A percentile compares a stretch with the other conserved stretches of the same genome.
Evolutionary conservation across 352 stramenopile genomes (phyloP).

Genomic region (Phytophthora pseudosyringae): DNA sequence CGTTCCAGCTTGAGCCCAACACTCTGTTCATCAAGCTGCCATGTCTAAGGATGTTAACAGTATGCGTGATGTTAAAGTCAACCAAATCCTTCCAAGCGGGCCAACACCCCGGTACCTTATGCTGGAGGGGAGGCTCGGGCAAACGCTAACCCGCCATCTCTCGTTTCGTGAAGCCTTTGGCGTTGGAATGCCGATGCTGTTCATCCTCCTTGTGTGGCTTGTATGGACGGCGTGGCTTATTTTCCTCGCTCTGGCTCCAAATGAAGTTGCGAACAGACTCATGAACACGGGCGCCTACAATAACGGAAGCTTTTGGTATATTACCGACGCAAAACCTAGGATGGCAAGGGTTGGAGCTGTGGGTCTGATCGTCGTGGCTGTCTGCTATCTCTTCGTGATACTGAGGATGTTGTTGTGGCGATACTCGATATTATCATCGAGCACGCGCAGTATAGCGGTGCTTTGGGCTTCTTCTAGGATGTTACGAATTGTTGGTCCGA

Average conservation of each 20-base stretch:
- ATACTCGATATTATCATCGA: not conserved
- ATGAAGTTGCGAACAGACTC: conserved; percentile 3
- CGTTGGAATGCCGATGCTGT: conserved; percentile 23
- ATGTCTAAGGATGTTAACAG: too few species aligned
- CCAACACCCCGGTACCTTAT: conserved; percentile 5
- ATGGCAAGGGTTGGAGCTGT: too few species aligned
- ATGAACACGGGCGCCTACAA: conserved; percentile 33
- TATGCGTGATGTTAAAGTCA: not conserved
- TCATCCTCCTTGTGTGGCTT: conserved; percentile 16
- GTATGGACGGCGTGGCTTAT: conserved; percentile 33
- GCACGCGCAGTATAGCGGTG: not conserved
- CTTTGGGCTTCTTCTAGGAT: not conserved
- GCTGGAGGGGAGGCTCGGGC: not conserved
- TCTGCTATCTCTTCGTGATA: too few species aligned
- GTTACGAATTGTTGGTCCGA: not conserved
- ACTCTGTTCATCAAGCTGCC: too few species aligned
- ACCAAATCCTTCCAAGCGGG: conserved; percentile 12
- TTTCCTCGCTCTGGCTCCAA: conserved; percentile 18
- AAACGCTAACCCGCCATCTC: not conserved
- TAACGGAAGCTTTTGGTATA: conserved; percentile 18
- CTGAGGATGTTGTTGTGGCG: conserved; percentile 9
- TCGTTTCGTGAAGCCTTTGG: conserved; percentile 20
- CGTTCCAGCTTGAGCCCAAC: too few species aligned
- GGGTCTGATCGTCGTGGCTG: too few species aligned
- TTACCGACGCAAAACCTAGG: not conserved